These are phyloP conservation scores for Amaranthus hypochondriacus DNA, from an alignment of 148 eudicot species.

Conservation along the genomic window DNA sequence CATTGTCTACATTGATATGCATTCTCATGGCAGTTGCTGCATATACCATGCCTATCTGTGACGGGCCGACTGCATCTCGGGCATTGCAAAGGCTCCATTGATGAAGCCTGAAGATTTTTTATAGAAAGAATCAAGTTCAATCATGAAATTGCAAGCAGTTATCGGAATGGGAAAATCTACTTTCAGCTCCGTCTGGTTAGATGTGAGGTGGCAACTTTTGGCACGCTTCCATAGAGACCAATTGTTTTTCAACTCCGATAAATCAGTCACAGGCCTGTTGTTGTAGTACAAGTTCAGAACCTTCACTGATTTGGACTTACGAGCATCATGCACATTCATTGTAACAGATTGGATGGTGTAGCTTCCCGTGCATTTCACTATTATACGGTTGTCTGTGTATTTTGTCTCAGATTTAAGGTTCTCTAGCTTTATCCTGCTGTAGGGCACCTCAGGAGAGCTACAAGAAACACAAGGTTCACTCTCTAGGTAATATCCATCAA, in stretches of 20 bases:
- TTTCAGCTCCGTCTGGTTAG: slow-evolving; percentile 89
- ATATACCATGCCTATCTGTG: slow-evolving; percentile 96
- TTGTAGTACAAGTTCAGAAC: slow-evolving; percentile 97
- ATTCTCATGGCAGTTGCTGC: slow-evolving; percentile 98
- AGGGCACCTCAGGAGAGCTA: slow-evolving; percentile 95
- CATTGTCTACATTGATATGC: slow-evolving; percentile 99
- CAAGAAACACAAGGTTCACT: slow-evolving; percentile 99
- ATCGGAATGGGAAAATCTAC: slow-evolving; percentile 98
- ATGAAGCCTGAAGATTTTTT: slow-evolving; percentile 98
- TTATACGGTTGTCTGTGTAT: slow-evolving; percentile 95
- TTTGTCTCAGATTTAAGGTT: slow-evolving; percentile 91
- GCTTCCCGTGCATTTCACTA: slow-evolving; percentile 99
- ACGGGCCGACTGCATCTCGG: slow-evolving; percentile 98
- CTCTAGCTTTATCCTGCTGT: slow-evolving; percentile 96
- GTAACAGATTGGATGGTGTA: slow-evolving; percentile 96
- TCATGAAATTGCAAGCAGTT: slow-evolving; percentile 99
- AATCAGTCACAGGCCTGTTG: slow-evolving; percentile 95
- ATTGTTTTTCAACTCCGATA: slow-evolving; percentile 94
- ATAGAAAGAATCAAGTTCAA: slow-evolving; percentile 95
- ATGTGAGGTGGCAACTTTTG: slow-evolving; percentile 90
- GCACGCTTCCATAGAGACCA: slow-evolving; percentile 99
- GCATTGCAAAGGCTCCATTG: slow-evolving; percentile 96
- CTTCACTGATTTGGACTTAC: slow-evolving; percentile 96
- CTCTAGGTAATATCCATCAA: slow-evolving; percentile 98
- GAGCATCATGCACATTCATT: slow-evolving; percentile 99